A percentile compares a stretch with the other conserved stretches of the same genome.
These are phyloP conservation scores for Eucalyptus rudis DNA, from an alignment of 345 rosid genomes.

Conservation along the genomic window DNA sequence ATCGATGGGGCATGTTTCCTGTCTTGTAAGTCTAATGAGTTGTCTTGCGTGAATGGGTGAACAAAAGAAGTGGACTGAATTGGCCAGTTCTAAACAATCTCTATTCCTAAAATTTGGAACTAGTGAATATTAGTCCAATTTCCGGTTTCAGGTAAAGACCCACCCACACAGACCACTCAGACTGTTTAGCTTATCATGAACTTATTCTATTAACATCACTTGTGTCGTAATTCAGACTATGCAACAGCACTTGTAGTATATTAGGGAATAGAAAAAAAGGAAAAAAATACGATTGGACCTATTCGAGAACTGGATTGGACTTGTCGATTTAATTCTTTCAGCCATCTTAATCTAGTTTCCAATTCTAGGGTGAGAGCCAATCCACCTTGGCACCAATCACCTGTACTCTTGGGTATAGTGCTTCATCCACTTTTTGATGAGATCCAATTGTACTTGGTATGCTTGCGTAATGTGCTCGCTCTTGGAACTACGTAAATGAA, in stretches of 20 bases:
- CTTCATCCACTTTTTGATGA: not conserved
- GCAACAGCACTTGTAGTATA: not conserved
- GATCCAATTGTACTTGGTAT: not conserved
- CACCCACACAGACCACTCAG: not conserved
- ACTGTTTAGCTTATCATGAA: not conserved
- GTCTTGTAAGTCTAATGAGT: not conserved
- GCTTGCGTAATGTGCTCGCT: not conserved
- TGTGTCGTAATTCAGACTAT: not conserved
- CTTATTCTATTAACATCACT: not conserved
- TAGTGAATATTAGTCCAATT: not conserved
- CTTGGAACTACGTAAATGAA: not conserved
- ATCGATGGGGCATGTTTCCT: not conserved
- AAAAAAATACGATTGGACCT: not conserved
- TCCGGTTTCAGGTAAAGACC: too few relatives aligned
- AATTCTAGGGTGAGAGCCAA: not conserved
- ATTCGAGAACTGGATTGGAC: not conserved
- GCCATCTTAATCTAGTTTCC: too few relatives aligned
- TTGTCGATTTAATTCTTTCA: rapidly evolving
- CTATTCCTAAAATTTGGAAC: too few relatives aligned
- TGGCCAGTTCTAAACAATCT: not conserved
- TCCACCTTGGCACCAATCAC: too few relatives aligned
- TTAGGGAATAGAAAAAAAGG: not conserved
- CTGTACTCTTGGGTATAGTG: not conserved
- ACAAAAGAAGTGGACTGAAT: not conserved
- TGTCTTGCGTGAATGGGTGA: not conserved